Evolutionary conservation across 306 rosid species (phyloP).

Genomic region (Arachis hypogaea): DNA sequence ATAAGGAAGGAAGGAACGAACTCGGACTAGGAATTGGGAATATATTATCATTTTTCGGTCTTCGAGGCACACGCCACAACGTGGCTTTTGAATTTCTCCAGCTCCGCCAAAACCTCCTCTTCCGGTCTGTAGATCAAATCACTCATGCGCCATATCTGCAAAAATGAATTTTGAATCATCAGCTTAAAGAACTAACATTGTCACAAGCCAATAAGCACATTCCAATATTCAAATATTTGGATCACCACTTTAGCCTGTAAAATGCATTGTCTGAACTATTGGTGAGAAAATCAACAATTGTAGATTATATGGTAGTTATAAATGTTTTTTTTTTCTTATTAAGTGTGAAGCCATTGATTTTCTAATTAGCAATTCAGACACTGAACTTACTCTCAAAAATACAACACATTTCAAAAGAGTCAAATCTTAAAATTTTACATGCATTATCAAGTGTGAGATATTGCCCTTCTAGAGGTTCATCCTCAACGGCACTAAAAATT

Average conservation of each 20-base stretch:
- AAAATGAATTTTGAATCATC: constrained; percentile 26
- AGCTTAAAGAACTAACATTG: constrained; percentile 5
- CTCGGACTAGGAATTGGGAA: background rate
- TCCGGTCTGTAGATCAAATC: constrained; percentile 95
- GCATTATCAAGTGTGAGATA: background rate
- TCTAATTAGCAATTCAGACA: too few species aligned
- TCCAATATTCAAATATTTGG: background rate
- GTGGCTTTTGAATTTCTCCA: constrained; percentile 93
- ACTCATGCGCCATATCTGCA: constrained; percentile 99
- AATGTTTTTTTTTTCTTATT: too few species aligned
- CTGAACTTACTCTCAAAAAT: too few species aligned
- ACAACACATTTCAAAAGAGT: too few species aligned
- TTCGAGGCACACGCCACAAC: constrained; percentile 84
- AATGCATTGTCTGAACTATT: background rate
- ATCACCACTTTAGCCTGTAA: too few species aligned
- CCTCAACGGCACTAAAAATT: constrained; percentile 2
- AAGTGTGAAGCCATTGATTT: too few species aligned
- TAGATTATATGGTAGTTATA: too few species aligned
- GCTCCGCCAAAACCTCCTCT: constrained; percentile 92
- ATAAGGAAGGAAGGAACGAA: background rate
- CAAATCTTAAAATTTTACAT: too few species aligned
- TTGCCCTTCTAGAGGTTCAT: background rate
- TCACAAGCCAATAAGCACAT: background rate
- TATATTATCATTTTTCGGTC: constrained; percentile 45
- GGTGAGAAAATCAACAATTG: too few species aligned